phyloP scores from a whole-genome alignment of 352 stramenopile species.

The Poterioochromonas sp. region DNA sequence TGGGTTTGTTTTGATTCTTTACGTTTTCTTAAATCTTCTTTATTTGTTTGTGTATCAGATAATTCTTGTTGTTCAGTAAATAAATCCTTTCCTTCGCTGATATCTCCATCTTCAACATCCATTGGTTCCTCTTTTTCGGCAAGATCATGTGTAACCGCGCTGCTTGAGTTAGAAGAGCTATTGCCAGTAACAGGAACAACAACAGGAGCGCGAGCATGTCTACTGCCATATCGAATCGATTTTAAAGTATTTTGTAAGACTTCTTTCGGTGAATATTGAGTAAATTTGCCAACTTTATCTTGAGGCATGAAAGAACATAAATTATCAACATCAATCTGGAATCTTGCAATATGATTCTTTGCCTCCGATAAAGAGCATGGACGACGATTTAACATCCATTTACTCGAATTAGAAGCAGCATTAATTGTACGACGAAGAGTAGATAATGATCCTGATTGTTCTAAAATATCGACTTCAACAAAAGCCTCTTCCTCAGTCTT shows the following conservation, averaged over 20 bases:
- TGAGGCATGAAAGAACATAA: slow-evolving; percentile 96
- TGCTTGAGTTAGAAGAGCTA: too few relatives aligned
- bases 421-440: slow-evolving; percentile 81
- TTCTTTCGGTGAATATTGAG: slow-evolving; percentile 51
- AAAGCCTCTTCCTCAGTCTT: slow-evolving; percentile 53
- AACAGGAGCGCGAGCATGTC: too few relatives aligned
- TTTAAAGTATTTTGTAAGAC: slow-evolving; percentile 62
- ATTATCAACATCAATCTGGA: slow-evolving; percentile 95
- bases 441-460: slow-evolving; percentile 55
- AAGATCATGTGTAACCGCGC: too few relatives aligned
- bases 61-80: not conserved
- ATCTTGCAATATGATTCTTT: slow-evolving; percentile 60
- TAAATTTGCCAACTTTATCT: slow-evolving; percentile 78
- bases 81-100: not conserved
- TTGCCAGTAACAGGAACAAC: too few relatives aligned
- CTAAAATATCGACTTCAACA: slow-evolving; percentile 85
- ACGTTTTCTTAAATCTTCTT: not conserved
- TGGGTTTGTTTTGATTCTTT: not conserved
- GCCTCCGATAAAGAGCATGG: slow-evolving; percentile 40
- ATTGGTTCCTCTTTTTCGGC: too few relatives aligned
- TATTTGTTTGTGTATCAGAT: not conserved
- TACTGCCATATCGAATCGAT: not conserved
- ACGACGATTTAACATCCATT: slow-evolving; percentile 55
- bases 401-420: slow-evolving; percentile 54
- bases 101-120: too few relatives aligned